These are phyloP conservation scores for Colletotrichum lentis DNA, from an alignment of 2,329 filamentous ascomycete species.

Conservation along the genomic window DNA sequence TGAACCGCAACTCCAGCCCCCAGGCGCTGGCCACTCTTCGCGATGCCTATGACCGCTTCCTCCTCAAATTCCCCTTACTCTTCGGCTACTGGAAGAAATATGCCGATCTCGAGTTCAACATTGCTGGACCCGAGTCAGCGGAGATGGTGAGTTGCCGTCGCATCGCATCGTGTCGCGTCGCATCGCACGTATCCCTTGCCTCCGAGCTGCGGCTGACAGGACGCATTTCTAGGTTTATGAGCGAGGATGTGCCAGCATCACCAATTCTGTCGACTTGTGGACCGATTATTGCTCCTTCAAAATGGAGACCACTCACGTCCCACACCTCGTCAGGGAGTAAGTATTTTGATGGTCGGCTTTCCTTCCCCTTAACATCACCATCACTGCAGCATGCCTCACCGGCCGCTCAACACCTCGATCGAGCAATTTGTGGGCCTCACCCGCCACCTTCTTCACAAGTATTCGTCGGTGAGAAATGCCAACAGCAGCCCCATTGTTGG, in stretches of 20 bases:
- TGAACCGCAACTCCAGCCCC: conserved; percentile 96
- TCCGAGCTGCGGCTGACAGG: neutral
- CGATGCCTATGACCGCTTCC: conserved; percentile 89
- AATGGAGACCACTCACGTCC: conserved; percentile 94
- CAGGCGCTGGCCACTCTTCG: conserved; percentile 88
- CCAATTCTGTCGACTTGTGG: conserved; percentile 95
- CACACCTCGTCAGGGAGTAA: conserved; percentile 99
- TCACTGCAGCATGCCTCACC: conserved; percentile 54
- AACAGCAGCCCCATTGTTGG: conserved; percentile 65
- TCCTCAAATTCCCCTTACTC: conserved; percentile 91
- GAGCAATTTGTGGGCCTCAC: conserved; percentile 43
- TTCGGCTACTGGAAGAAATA: conserved; percentile 99
- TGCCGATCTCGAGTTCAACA: conserved; percentile 95
- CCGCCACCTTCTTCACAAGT: conserved; percentile 47
- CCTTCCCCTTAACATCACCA: conserved; percentile 70
- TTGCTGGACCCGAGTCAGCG: conserved; percentile 93
- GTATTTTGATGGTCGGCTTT: conserved; percentile 72
- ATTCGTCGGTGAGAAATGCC: conserved; percentile 76
- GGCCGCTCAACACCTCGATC: conserved; percentile 53
- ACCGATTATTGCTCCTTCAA: conserved; percentile 98
- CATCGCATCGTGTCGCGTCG: conserved; percentile 9
- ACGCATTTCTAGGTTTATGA: conserved; percentile 79
- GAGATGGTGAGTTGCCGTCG: conserved; percentile 77
- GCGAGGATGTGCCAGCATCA: conserved; percentile 90
- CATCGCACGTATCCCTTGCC: conserved; percentile 22